Evolutionary conservation across 1,284 basidiomycete species (phyloP).

Genomic region (Porphyrellus sp.): DNA sequence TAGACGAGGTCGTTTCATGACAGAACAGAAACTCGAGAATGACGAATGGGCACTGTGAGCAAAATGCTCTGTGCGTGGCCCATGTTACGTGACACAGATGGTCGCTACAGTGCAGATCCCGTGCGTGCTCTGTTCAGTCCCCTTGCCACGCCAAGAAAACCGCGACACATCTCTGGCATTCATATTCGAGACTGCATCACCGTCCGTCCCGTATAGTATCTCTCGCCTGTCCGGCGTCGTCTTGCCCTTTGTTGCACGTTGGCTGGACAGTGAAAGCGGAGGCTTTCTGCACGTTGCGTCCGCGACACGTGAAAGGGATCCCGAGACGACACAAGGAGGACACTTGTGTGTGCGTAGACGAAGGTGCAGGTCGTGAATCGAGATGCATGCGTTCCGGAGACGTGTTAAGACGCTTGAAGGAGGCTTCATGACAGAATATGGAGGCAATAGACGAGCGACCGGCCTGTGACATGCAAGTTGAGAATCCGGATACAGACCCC

Average conservation of each 20-base stretch:
- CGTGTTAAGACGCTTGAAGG: conserved; percentile 11
- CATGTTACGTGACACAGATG: conserved; percentile 13
- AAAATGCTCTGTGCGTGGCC: conserved; percentile 34
- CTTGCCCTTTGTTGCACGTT: conserved; percentile 20
- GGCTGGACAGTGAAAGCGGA: conserved; percentile 23
- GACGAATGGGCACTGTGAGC: conserved; percentile 20
- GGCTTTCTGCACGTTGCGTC: conserved; percentile 31
- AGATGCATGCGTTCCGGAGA: conserved; percentile 32
- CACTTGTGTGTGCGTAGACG: conserved; percentile 25
- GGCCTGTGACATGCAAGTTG: conserved; percentile 2
- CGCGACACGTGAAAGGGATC: conserved; percentile 22
- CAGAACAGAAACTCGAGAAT: conserved; percentile 14
- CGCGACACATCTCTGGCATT: conserved; percentile 31
- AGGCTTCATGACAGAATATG: conserved; percentile 25
- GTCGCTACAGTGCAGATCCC: conserved; percentile 6
- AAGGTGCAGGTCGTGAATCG: conserved; percentile 5
- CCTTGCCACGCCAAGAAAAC: conserved; percentile 7
- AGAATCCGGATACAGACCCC: conserved; percentile 1
- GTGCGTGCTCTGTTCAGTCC: conserved; percentile 30
- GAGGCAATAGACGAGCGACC: conserved; percentile 5
- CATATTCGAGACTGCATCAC: conserved; percentile 12
- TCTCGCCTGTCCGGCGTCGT: conserved; percentile 27
- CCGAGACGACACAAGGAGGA: conserved; percentile 29
- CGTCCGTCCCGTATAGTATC: conserved; percentile 16
- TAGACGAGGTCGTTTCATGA: conserved; percentile 4